Evolutionary conservation across 108 stramenopile species (phyloP).

Genomic region (Fistulifera pelliculosa): DNA sequence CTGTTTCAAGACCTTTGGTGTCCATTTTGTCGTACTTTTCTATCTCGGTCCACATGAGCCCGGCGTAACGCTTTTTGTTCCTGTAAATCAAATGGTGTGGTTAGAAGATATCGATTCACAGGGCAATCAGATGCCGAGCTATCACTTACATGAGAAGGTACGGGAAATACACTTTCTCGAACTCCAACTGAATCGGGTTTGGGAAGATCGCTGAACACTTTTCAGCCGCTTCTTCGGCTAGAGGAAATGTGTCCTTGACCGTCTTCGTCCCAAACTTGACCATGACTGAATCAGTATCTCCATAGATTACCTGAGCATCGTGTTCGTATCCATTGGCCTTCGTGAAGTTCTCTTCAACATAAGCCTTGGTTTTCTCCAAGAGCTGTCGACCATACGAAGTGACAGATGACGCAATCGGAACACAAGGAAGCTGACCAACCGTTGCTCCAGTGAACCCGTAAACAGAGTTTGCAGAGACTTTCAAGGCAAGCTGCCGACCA

Average conservation of each 20-base stretch:
- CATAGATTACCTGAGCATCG: conserved; percentile 96
- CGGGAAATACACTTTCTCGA: conserved; percentile 99
- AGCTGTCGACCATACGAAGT: conserved; percentile 94
- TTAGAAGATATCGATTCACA: not conserved
- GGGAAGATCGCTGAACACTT: conserved; percentile 93
- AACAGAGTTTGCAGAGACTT: conserved; percentile 97
- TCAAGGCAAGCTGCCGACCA: conserved; percentile 96
- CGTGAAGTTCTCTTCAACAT: conserved; percentile 92
- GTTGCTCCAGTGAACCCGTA: conserved; percentile 99
- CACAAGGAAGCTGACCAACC: conserved; percentile 96
- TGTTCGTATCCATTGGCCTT: conserved; percentile 88
- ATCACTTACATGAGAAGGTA: conserved; percentile 82
- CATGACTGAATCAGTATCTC: conserved; percentile 99
- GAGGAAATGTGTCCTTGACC: conserved; percentile 89
- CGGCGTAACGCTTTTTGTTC: conserved; percentile 99
- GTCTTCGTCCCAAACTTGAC: conserved; percentile 94
- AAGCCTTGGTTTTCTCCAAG: conserved; percentile 86
- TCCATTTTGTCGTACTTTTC: conserved; percentile 99
- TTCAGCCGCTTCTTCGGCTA: conserved; percentile 92
- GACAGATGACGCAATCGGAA: conserved; percentile 95
- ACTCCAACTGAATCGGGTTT: conserved; percentile 83
- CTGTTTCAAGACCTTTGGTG: conserved; percentile 97
- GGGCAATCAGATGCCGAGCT: not conserved
- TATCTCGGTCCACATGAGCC: conserved; percentile 91
- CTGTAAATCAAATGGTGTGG: conserved; percentile 13